A percentile compares a stretch with the other conserved stretches of the same genome.
These are phyloP conservation scores for Geranomyces michiganensis DNA, from an alignment of 192 early-diverging fungal species.

Conservation along the genomic window DNA sequence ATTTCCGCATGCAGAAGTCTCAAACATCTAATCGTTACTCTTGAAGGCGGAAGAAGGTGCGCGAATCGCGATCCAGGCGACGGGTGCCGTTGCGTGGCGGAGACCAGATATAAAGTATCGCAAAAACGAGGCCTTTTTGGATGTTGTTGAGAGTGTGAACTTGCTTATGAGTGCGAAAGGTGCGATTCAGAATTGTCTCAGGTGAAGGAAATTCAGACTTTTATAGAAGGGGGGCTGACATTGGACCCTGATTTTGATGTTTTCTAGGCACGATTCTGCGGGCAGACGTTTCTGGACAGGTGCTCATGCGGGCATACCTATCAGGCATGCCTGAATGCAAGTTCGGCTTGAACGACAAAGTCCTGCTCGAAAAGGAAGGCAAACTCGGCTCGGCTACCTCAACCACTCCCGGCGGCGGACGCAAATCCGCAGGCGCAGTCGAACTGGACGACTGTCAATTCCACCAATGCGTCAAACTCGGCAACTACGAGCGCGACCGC, in stretches of 20 bases:
- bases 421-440: constrained; percentile 49
- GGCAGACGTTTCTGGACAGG: constrained; percentile 86
- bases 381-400: constrained; percentile 31
- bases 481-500: constrained; percentile 87
- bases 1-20: neutral
- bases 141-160: constrained; percentile 98
- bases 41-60: constrained; percentile 43
- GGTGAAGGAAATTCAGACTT: too few relatives aligned
- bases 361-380: constrained; percentile 79
- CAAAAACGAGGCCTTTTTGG: constrained; percentile 98
- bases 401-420: constrained; percentile 14
- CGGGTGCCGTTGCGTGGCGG: constrained; percentile 92
- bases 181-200: neutral
- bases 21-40: neutral
- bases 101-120: constrained; percentile 91
- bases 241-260: neutral
- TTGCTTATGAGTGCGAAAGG: constrained; percentile 85
- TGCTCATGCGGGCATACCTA: constrained; percentile 92
- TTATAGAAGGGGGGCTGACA: too few relatives aligned
- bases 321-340: constrained; percentile 98
- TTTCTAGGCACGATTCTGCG: constrained; percentile 68
- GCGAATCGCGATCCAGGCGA: constrained; percentile 93
- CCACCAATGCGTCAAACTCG: constrained; percentile 96
- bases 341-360: constrained; percentile 94
- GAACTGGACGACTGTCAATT: constrained; percentile 98